Conservation (phyloP, 2,329 filamentous ascomycete species). For the Fusarium buxicola region DNA sequence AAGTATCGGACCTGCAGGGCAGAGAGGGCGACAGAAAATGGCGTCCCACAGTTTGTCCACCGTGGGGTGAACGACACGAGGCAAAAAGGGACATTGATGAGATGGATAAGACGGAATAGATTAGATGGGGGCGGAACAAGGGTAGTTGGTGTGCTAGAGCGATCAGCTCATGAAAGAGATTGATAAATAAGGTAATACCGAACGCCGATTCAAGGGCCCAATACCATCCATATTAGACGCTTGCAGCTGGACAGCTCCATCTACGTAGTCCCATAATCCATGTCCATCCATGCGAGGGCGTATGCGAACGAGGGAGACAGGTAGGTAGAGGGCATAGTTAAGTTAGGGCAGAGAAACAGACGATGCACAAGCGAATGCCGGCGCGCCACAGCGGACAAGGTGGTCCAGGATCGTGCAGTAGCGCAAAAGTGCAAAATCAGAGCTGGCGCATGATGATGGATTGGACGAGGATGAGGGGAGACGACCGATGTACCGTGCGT, state of each 20-base stretch:
- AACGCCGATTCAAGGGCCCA: constrained; percentile 17
- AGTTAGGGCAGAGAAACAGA: background rate
- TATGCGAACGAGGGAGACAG: constrained; percentile 2
- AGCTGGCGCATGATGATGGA: constrained; percentile 17
- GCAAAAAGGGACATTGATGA: background rate
- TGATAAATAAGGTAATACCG: constrained; percentile 9
- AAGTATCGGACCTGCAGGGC: constrained; percentile 14
- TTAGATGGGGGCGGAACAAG: constrained; percentile 17
- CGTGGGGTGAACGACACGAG: constrained; percentile 10
- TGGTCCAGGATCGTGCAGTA: no score
- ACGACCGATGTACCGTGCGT: background rate
- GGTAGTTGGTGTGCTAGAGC: constrained; percentile 7
- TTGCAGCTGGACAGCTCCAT: background rate
- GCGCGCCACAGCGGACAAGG: constrained; percentile 10
- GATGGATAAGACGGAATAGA: constrained; percentile 27
- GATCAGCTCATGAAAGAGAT: constrained; percentile 15
- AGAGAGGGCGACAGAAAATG: background rate
- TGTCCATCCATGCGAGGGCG: constrained; percentile 12
- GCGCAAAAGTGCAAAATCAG: constrained; percentile 6
- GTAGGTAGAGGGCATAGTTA: background rate
- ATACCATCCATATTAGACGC: background rate
- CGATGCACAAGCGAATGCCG: constrained; percentile 9
- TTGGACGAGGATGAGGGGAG: background rate
- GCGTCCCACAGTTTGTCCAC: constrained; percentile 6
- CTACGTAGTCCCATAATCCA: constrained; percentile 10